Percentiles rank a stretch among this genome's conserved stretches.
phyloP scores from a whole-genome alignment of 192 early-diverging fungal species.

The Coemansia sp. region DNA sequence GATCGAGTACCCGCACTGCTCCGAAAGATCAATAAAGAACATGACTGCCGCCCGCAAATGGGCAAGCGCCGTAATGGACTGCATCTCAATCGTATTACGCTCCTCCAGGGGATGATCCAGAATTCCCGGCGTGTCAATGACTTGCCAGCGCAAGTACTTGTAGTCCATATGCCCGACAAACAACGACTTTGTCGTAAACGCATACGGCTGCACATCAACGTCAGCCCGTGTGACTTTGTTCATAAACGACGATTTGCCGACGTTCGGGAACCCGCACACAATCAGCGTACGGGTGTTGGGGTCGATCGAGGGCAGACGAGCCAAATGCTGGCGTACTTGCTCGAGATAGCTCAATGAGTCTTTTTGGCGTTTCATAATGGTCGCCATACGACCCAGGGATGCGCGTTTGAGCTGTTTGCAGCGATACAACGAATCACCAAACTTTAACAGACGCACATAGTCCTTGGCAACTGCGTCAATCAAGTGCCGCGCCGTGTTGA shows the following conservation, averaged over 20 bases:
- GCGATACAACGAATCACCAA: slow-evolving; percentile 98
- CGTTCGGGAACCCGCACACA: slow-evolving; percentile 99
- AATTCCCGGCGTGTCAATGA: slow-evolving; percentile 99
- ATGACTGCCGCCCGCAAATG: slow-evolving; percentile 94
- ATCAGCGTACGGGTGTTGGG: slow-evolving; percentile 99
- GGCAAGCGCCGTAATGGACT: slow-evolving; percentile 98
- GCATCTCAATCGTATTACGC: slow-evolving; percentile 99
- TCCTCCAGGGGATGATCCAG: slow-evolving; percentile 99
- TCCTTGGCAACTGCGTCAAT: slow-evolving; percentile 98
- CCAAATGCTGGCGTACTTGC: slow-evolving; percentile 99
- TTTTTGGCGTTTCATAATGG: slow-evolving; percentile 99
- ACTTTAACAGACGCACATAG: slow-evolving; percentile 95
- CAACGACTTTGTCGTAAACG: slow-evolving; percentile 99
- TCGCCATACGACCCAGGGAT: slow-evolving; percentile 99
- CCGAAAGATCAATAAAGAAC: slow-evolving; percentile 98
- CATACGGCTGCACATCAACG: slow-evolving; percentile 99
- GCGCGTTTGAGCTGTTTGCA: slow-evolving; percentile 99
- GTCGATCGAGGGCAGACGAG: slow-evolving; percentile 97
- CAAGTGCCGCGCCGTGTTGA: slow-evolving; percentile 96
- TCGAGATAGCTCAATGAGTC: slow-evolving; percentile 96
- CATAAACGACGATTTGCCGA: slow-evolving; percentile 97
- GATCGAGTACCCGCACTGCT: slow-evolving; percentile 98
- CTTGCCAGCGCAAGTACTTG: slow-evolving; percentile 99
- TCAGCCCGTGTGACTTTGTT: slow-evolving; percentile 99
- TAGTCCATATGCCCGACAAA: slow-evolving; percentile 99